phyloP scores from a whole-genome alignment of 176 grass and related monocot species.

The Cocos nucifera region DNA sequence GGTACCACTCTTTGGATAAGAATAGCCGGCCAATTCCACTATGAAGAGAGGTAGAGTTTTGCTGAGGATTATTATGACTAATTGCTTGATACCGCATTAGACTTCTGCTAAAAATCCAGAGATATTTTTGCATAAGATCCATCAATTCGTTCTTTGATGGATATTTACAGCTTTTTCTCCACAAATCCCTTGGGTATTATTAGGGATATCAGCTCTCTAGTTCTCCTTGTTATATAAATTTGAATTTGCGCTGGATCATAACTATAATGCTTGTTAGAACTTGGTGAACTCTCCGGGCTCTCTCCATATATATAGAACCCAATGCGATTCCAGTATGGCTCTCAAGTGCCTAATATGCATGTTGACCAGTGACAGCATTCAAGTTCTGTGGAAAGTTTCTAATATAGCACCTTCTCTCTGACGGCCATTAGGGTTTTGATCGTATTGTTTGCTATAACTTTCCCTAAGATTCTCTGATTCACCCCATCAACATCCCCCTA shows the following conservation, averaged over 20 bases:
- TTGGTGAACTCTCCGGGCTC: constrained; percentile 20
- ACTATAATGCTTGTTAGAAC: constrained; percentile 23
- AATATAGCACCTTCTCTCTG: neutral
- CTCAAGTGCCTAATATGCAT: neutral
- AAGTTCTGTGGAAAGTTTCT: neutral
- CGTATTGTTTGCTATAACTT: neutral
- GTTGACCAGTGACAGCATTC: neutral
- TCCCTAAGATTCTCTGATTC: neutral
- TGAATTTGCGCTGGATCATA: constrained; percentile 26
- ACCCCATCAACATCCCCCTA: neutral
- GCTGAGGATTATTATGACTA: constrained; percentile 2
- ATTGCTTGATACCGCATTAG: neutral
- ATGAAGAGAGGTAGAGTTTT: constrained; percentile 14
- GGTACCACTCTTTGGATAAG: constrained; percentile 6
- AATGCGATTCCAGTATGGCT: constrained; percentile 15
- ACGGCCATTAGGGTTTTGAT: neutral
- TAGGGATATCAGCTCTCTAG: neutral
- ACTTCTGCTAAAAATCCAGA: constrained; percentile 10
- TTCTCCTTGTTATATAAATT: constrained; percentile 18
- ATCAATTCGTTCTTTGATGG: constrained; percentile 11
- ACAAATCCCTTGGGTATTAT: constrained; percentile 22
- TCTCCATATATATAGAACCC: constrained; percentile 20
- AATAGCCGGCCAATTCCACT: neutral
- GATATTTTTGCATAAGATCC: constrained; percentile 24
- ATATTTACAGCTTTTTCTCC: constrained; percentile 24